These are phyloP conservation scores for Mycena sp. DNA, from an alignment of 1,284 basidiomycete genomes.

Conservation along the genomic window DNA sequence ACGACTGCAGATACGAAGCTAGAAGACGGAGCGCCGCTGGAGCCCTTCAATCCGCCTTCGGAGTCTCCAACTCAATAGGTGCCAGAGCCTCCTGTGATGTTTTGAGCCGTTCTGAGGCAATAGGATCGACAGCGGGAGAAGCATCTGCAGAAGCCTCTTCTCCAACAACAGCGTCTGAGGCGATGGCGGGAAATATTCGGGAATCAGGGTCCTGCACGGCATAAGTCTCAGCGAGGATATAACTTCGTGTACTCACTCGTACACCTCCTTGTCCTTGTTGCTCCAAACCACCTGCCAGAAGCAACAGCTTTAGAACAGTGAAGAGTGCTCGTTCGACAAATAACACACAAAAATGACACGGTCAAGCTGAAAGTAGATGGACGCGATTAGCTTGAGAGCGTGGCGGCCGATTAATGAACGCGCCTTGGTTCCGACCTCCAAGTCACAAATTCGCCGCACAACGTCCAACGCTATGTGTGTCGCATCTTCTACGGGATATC, in stretches of 20 bases:
- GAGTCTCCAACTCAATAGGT: no score
- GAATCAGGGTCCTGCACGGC: slow-evolving; percentile 30
- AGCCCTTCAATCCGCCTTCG: no score
- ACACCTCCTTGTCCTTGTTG: slow-evolving; percentile 68
- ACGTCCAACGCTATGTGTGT: slow-evolving; percentile 74
- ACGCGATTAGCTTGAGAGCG: background rate
- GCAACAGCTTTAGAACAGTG: no score
- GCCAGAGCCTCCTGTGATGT: no score
- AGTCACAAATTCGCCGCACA: slow-evolving; percentile 67
- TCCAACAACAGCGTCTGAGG: background rate
- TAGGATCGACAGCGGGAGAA: background rate
- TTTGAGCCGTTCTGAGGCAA: no score
- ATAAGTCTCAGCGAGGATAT: slow-evolving; percentile 3
- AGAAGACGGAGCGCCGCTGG: no score
- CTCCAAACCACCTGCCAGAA: slow-evolving; percentile 71
- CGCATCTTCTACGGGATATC: slow-evolving; percentile 79
- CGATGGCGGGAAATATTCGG: slow-evolving; percentile 64
- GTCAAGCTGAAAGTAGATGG: slow-evolving; percentile 60
- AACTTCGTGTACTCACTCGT: slow-evolving; percentile 58
- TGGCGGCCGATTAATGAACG: slow-evolving; percentile 21
- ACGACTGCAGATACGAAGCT: no score
- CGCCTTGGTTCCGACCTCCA: slow-evolving; percentile 59
- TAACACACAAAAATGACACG: slow-evolving; percentile 71
- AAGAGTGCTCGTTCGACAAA: no score
- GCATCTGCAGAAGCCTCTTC: background rate